A percentile compares a stretch with the other conserved stretches of the same genome.
phyloP scores from a whole-genome alignment of 352 stramenopile genomes.

The Blastocystis sp. region DNA sequence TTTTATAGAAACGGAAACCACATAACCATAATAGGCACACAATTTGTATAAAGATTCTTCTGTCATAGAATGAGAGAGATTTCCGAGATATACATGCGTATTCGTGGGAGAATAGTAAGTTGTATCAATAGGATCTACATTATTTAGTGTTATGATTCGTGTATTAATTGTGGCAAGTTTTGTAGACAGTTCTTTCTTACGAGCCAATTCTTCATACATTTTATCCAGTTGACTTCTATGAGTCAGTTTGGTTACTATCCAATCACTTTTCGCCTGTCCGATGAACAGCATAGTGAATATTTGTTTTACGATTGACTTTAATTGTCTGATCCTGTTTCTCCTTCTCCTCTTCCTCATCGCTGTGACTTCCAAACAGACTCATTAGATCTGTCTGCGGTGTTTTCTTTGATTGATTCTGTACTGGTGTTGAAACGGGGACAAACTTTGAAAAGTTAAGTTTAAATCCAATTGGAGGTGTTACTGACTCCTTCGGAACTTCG shows the following conservation, averaged over 20 bases:
- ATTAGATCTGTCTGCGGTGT: background rate
- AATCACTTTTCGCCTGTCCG: constrained; percentile 25
- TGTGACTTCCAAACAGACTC: constrained; percentile 48
- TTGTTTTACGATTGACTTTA: constrained; percentile 54
- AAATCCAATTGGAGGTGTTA: background rate
- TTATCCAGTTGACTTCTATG: constrained; percentile 35
- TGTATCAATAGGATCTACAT: background rate
- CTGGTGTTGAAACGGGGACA: background rate
- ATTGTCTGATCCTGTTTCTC: background rate
- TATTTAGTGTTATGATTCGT: background rate
- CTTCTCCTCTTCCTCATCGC: constrained; percentile 32
- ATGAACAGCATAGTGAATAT: constrained; percentile 53
- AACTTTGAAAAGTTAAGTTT: constrained; percentile 20
- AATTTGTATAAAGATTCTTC: constrained; percentile 30
- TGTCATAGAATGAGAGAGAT: constrained; percentile 1
- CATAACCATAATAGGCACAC: constrained; percentile 36
- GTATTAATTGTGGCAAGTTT: background rate
- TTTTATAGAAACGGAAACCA: background rate
- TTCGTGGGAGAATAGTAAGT: background rate
- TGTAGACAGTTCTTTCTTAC: constrained; percentile 3
- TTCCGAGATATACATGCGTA: constrained; percentile 29
- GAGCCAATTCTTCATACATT: constrained; percentile 26
- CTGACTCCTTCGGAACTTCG: background rate
- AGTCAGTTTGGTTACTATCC: background rate
- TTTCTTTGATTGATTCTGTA: background rate